A percentile compares a stretch with the other conserved stretches of the same genome.
Conservation (phyloP, 345 rosid species). For the Salix suchowensis region DNA sequence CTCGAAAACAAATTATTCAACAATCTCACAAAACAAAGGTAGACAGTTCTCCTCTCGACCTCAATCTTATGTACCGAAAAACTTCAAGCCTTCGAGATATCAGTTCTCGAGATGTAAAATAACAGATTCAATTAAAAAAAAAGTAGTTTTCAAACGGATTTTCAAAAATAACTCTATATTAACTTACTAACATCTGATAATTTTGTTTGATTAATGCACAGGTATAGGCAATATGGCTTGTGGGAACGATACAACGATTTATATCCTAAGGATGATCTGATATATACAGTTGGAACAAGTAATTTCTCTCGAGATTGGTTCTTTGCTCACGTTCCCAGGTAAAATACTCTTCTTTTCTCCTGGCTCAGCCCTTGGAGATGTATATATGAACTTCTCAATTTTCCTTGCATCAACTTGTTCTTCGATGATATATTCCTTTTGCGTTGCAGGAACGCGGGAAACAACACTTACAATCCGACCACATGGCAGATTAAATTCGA, state of each 20-base stretch:
- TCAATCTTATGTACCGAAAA: too few species aligned
- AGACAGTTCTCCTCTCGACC: slow-evolving; percentile 19
- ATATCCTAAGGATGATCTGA: slow-evolving; percentile 14
- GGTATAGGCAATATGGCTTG: slow-evolving; percentile 24
- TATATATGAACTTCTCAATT: neutral
- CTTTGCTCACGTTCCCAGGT: slow-evolving; percentile 78
- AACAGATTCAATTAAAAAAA: too few species aligned
- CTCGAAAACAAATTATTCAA: slow-evolving; percentile 38
- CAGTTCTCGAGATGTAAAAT: too few species aligned
- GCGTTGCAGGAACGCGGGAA: slow-evolving; percentile 34
- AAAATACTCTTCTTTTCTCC: neutral
- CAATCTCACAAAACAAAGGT: slow-evolving; percentile 3
- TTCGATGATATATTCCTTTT: neutral
- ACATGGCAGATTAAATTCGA: slow-evolving; percentile 65
- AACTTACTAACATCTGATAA: neutral
- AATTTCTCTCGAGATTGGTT: slow-evolving; percentile 47
- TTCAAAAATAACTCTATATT: neutral
- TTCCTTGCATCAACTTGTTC: neutral
- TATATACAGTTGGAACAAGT: slow-evolving; percentile 8
- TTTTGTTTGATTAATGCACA: slow-evolving; percentile 5
- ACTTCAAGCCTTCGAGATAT: too few species aligned
- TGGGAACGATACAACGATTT: slow-evolving; percentile 21
- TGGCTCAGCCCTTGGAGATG: too few species aligned
- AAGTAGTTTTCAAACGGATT: too few species aligned
- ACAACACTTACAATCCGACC: slow-evolving; percentile 32